Conservation (phyloP, 2,329 filamentous ascomycete species). For the Penicillium sp. region DNA sequence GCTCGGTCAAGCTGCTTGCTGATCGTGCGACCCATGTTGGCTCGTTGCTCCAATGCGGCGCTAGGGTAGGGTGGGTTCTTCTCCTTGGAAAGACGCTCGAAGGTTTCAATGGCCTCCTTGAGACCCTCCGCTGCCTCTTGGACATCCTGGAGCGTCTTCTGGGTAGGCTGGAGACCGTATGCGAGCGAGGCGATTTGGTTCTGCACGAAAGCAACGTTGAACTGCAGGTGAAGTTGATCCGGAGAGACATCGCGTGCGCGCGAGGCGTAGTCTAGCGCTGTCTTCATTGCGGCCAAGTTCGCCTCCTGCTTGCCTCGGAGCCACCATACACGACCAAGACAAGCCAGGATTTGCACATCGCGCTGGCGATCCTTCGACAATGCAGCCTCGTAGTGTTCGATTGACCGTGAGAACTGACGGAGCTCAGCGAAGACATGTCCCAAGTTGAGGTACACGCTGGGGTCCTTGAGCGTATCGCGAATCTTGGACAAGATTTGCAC, state of each 20-base stretch:
- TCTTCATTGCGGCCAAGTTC: conserved; percentile 62
- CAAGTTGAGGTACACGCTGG: conserved; percentile 86
- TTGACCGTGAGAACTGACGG: conserved; percentile 84
- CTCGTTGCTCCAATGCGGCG: conserved; percentile 86
- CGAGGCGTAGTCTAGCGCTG: conserved; percentile 62
- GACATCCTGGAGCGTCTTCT: conserved; percentile 76
- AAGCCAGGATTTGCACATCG: conserved; percentile 78
- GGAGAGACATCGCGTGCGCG: conserved; percentile 73
- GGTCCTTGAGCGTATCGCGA: conserved; percentile 83
- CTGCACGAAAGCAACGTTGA: conserved; percentile 97
- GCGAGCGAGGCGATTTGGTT: conserved; percentile 87
- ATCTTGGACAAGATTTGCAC: conserved; percentile 88
- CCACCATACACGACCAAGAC: conserved; percentile 84
- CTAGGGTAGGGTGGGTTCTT: conserved; percentile 82
- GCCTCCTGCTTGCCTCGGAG: conserved; percentile 72
- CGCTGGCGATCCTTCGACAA: conserved; percentile 75
- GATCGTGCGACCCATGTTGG: conserved; percentile 96
- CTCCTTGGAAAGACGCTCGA: conserved; percentile 59
- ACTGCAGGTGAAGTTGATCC: conserved; percentile 86
- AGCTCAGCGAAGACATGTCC: conserved; percentile 91
- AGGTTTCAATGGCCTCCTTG: conserved; percentile 76
- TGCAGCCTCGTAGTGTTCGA: conserved; percentile 89
- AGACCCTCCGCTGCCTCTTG: conserved; percentile 76
- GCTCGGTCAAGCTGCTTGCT: conserved; percentile 86
- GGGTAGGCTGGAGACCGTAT: conserved; percentile 69